Evolutionary conservation across 805 yeast species (phyloP), one percentile per base, ranked within the genome.

Genomic region (Cephaloascus albidus): DNA sequence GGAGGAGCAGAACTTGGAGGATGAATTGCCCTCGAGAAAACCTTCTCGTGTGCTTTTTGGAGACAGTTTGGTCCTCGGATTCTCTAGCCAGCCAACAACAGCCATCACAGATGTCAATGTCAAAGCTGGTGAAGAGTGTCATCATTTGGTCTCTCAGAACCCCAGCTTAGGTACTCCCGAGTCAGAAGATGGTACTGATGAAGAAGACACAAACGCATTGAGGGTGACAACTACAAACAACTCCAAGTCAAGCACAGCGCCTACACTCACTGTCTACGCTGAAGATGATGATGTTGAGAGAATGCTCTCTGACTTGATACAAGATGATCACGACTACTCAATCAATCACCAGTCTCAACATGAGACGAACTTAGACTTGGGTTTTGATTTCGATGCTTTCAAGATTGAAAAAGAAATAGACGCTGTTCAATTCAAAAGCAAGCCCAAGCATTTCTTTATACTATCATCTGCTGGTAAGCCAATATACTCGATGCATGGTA

Each of bases 401-500:
- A 23, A 12, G 12, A 6, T 12, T 23, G 52, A 50, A 28, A 55
- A 53, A 40, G 44, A 41, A 20, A 40, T 37, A 3, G 41, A 36
- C 27, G 33, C 31, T 10, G 28, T 8, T 8, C 36, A 34, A 4
- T 65, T 67, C 43, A 58, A 54, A 39, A 31, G 41, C 17, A 66
- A 63, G 36, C 48, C 61, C 39, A 87, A 86, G 54, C 94, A 87
- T 43, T 85, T 82, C 51, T 82, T 85, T 48, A 74, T 88, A 3
- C 63, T 88, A 8, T 84, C 95, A 0, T 63, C 79, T 2, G 95
- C 96, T 1, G 96, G 96, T 0, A 88, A 88, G 54, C 95, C 95
- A 2, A 81, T 88, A 4, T 88, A 82, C 57, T 76, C 94, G 2
- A 65, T 81, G 68, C 76, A 79, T 53, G 94, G 93, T 2, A 63